Percentiles rank a stretch among this genome's conserved stretches.
phyloP scores from a whole-genome alignment of 2,329 filamentous ascomycete species.

The Alternaria metachromatica region DNA sequence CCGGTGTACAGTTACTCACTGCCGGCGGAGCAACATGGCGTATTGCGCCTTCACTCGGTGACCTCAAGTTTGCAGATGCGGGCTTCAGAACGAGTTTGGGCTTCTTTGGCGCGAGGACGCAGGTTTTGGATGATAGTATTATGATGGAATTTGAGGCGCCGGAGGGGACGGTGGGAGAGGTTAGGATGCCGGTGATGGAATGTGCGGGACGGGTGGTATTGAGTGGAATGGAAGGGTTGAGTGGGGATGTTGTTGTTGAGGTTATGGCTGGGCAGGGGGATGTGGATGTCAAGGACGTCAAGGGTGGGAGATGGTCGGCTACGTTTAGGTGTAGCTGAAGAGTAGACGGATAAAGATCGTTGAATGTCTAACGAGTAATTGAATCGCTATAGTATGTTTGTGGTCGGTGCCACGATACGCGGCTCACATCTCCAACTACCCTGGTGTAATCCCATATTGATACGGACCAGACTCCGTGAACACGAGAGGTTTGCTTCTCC shows the following conservation, averaged over 20 bases:
- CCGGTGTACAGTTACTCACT: conserved; percentile 50
- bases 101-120: conserved; percentile 44
- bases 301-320: conserved; percentile 34
- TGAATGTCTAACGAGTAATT: not conserved
- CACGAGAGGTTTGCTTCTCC: not conserved
- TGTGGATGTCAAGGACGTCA: conserved; percentile 19
- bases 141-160: conserved; percentile 39
- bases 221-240: conserved; percentile 21
- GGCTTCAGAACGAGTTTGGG: conserved; percentile 50
- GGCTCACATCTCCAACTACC: not conserved
- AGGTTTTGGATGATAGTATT: conserved; percentile 21
- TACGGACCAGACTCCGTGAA: not conserved
- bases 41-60: conserved; percentile 46
- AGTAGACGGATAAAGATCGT: not conserved
- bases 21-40: conserved; percentile 48
- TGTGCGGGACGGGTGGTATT: conserved; percentile 31
- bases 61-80: conserved; percentile 46
- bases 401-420: not conserved
- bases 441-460: not conserved
- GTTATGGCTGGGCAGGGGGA: conserved; percentile 19
- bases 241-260: conserved; percentile 23
- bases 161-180: conserved; percentile 37
- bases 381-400: not conserved
- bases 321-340: conserved; percentile 15
- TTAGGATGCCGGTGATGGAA: conserved; percentile 28